Evolutionary conservation across 306 rosid species (phyloP).

Genomic region (Vigna hirtella): DNA sequence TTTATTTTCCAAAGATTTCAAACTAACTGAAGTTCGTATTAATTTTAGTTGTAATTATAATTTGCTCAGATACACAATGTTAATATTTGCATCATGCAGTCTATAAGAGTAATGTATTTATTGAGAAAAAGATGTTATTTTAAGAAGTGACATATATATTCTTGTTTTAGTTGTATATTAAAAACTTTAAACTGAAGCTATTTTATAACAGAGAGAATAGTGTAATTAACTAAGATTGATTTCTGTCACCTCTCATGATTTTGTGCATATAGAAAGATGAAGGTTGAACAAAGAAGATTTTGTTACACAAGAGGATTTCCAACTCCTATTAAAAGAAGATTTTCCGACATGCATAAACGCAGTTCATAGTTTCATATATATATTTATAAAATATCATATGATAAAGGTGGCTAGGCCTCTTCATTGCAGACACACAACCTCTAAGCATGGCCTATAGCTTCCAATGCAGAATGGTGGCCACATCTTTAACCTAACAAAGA

Average conservation of each 20-base stretch:
- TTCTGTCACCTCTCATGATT: background rate
- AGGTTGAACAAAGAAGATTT: constrained; percentile 37
- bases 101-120: too few relatives aligned
- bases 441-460: constrained; percentile 86
- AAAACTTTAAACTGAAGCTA: too few relatives aligned
- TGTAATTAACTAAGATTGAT: background rate
- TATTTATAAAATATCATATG: constrained; percentile 33
- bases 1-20: too few relatives aligned
- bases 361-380: constrained; percentile 48
- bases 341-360: constrained; percentile 47
- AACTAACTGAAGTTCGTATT: too few relatives aligned
- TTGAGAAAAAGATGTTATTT: too few relatives aligned
- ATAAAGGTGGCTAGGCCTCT: constrained; percentile 56
- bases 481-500: constrained; percentile 89
- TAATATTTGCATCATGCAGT: too few relatives aligned
- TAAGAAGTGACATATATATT: too few relatives aligned
- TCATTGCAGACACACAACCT: constrained; percentile 70
- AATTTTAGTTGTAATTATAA: too few relatives aligned
- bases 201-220: too few relatives aligned
- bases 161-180: too few relatives aligned
- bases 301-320: constrained; percentile 16
- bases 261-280: background rate
- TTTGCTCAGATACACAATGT: too few relatives aligned
- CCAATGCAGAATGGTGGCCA: constrained; percentile 98
- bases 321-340: constrained; percentile 30